Evolutionary conservation across 2,329 filamentous ascomycete species (phyloP).

Genomic region (Scorias spongiosa): DNA sequence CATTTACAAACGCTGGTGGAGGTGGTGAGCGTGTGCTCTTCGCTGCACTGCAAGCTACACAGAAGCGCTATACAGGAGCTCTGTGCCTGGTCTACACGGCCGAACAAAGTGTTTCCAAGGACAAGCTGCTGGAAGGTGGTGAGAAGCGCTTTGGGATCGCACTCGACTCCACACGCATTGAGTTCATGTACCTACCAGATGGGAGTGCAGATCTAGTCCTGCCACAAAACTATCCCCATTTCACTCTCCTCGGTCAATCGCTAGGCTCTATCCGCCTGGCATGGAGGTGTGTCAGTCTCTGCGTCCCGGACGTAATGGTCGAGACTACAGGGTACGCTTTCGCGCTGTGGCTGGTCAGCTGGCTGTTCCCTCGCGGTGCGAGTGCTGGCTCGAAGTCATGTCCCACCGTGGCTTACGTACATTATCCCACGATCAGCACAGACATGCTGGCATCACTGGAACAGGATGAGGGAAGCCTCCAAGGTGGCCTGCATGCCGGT

Average conservation of each 20-base stretch:
- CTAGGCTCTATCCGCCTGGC: slow-evolving; percentile 75
- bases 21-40: slow-evolving; percentile 92
- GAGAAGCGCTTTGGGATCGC: slow-evolving; percentile 83
- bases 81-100: slow-evolving; percentile 91
- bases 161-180: slow-evolving; percentile 65
- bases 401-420: slow-evolving; percentile 74
- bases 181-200: slow-evolving; percentile 71
- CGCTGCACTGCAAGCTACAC: slow-evolving; percentile 85
- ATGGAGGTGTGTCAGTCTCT: slow-evolving; percentile 81
- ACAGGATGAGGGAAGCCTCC: slow-evolving; percentile 34
- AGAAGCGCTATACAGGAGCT: slow-evolving; percentile 73
- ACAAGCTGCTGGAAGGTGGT: slow-evolving; percentile 47
- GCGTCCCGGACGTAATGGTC: slow-evolving; percentile 85
- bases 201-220: slow-evolving; percentile 68
- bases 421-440: slow-evolving; percentile 95
- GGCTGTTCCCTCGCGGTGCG: slow-evolving; percentile 64
- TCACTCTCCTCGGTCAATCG: slow-evolving; percentile 89
- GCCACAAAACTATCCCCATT: slow-evolving; percentile 73
- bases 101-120: slow-evolving; percentile 76
- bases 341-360: slow-evolving; percentile 64
- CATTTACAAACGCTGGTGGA: slow-evolving; percentile 94
- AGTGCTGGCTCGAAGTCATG: neutral
- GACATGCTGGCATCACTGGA: slow-evolving; percentile 76
- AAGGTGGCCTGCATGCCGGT: slow-evolving; percentile 70
- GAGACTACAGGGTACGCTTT: slow-evolving; percentile 99